These are phyloP conservation scores for Huntiella savannae DNA, from an alignment of 2,329 filamentous ascomycete species.

Conservation along the genomic window DNA sequence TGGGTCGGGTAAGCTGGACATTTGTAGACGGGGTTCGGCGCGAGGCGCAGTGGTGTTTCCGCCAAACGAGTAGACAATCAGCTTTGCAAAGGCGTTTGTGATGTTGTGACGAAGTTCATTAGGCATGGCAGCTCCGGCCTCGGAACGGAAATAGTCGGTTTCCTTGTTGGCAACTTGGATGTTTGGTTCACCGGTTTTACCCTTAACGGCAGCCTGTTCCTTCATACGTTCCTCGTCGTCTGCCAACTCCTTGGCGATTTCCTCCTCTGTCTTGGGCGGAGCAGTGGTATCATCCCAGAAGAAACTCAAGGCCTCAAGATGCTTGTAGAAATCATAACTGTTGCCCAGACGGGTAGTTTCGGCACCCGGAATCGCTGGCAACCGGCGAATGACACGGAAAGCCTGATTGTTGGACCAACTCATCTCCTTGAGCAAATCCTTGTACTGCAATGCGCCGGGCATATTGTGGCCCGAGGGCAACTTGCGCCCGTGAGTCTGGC, in stretches of 20 bases:
- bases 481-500: constrained; percentile 27
- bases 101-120: constrained; percentile 36
- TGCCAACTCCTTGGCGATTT: neutral
- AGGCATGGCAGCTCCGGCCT: constrained; percentile 36
- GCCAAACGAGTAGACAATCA: constrained; percentile 46
- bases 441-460: constrained; percentile 37
- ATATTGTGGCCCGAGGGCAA: constrained; percentile 35
- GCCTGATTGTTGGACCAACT: constrained; percentile 36
- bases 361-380: constrained; percentile 34
- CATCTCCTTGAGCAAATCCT: constrained; percentile 39
- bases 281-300: constrained; percentile 44
- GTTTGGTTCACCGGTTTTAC: neutral
- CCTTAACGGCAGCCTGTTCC: constrained; percentile 2
- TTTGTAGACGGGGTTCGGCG: constrained; percentile 38
- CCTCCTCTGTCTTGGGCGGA: constrained; percentile 15
- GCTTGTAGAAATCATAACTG: constrained; percentile 46
- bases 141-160: constrained; percentile 24
- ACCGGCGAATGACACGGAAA: constrained; percentile 40
- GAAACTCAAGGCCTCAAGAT: constrained; percentile 36
- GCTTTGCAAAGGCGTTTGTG: constrained; percentile 40
- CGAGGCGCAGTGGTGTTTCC: constrained; percentile 39
- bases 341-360: constrained; percentile 38
- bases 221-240: constrained; percentile 1
- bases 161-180: constrained; percentile 5
- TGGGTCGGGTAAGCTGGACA: constrained; percentile 22